Evolutionary conservation across 2,329 filamentous ascomycete species (phyloP).

Genomic region (Mycosphaerelloides madeirae): DNA sequence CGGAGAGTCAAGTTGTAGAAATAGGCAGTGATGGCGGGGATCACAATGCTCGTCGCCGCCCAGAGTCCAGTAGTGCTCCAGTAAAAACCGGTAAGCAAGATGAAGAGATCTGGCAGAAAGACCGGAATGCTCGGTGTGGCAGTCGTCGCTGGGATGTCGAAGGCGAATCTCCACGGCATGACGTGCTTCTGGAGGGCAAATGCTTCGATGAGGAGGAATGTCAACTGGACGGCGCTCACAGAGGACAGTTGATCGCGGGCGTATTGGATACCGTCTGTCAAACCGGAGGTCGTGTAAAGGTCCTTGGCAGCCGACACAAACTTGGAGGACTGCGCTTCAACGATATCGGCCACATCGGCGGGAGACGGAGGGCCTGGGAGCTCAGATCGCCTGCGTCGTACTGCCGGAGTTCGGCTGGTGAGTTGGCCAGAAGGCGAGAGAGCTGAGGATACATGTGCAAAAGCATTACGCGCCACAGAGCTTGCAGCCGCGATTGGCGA

Average conservation of each 20-base stretch:
- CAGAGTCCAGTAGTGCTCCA: constrained; percentile 71
- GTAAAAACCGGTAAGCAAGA: constrained; percentile 70
- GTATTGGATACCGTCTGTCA: constrained; percentile 60
- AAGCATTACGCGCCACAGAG: constrained; percentile 12
- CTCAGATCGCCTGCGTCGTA: constrained; percentile 19
- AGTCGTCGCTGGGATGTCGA: constrained; percentile 60
- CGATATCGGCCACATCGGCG: constrained; percentile 67
- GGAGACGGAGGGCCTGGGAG: constrained; percentile 67
- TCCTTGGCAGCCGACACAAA: constrained; percentile 62
- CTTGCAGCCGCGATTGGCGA: constrained; percentile 15
- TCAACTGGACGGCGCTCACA: constrained; percentile 65
- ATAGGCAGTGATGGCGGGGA: constrained; percentile 72
- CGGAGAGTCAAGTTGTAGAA: constrained; percentile 80
- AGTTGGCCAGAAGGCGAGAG: constrained; percentile 16
- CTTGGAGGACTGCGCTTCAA: constrained; percentile 66
- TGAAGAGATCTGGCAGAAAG: constrained; percentile 73
- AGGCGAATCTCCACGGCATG: constrained; percentile 66
- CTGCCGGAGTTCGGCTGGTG: constrained; percentile 27
- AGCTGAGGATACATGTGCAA: constrained; percentile 13
- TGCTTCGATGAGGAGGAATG: constrained; percentile 65
- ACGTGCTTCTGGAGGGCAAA: constrained; percentile 65
- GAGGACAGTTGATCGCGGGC: constrained; percentile 68
- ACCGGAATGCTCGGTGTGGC: constrained; percentile 49
- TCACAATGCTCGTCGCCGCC: constrained; percentile 61
- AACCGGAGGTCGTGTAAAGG: constrained; percentile 60